phyloP scores from a whole-genome alignment of 2,329 filamentous ascomycete species.

The Cordyceps fumosorosea region DNA sequence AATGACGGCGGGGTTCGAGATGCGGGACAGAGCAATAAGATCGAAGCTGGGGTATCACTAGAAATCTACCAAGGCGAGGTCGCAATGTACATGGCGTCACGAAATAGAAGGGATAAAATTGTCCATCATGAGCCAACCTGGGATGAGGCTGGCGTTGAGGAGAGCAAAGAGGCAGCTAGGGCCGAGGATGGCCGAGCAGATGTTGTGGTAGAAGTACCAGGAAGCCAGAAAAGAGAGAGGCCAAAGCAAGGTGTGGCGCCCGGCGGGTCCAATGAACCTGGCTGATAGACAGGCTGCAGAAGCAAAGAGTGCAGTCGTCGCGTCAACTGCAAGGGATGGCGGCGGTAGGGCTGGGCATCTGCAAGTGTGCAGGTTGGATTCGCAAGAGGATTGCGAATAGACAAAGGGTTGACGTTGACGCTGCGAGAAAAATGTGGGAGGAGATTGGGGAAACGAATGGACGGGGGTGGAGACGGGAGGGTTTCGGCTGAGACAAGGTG shows the following conservation, averaged over 20 bases:
- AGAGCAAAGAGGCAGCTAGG: neutral
- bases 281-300: neutral
- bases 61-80: constrained; percentile 1
- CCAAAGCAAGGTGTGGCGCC: neutral
- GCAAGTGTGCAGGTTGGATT: neutral
- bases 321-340: neutral
- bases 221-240: neutral
- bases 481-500: neutral
- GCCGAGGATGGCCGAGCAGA: constrained; percentile 3
- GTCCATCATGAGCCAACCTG: constrained; percentile 14
- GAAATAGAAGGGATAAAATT: constrained; percentile 8
- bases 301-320: neutral
- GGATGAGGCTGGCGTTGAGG: constrained; percentile 1
- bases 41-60: neutral
- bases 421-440: neutral
- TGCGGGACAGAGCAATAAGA: neutral
- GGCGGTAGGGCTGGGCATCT: constrained; percentile 1
- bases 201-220: neutral
- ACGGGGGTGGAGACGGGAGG: constrained; percentile 1
- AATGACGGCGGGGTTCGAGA: neutral
- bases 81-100: constrained; percentile 12
- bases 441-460: neutral
- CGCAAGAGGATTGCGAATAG: constrained; percentile 9
- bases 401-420: constrained; percentile 8
- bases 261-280: neutral